Base-by-base conservation (phyloP, 2,329 filamentous ascomycete genomes). In the Aspergillus fischeri region DNA sequence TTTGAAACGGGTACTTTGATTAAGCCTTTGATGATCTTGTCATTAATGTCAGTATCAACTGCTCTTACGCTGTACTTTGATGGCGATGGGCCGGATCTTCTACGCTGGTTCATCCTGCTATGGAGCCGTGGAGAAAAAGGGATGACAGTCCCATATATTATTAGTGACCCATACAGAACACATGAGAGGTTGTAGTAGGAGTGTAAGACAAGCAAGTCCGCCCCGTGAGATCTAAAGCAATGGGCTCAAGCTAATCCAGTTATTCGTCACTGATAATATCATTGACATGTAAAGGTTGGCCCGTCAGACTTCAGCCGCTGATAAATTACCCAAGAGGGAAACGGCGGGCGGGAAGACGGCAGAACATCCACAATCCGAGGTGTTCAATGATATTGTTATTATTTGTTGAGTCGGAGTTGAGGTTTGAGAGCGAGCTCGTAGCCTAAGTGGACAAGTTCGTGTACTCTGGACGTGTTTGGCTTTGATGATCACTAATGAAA, bases 81-180 rank as follows among this genome's bases (percentile, higher is more conserved):
- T 55, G 47, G 56, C 27, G 56, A 53, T 53, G 54, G 49, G 51
- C 49, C 51, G 28, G 54, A 54, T 45, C 47, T 27, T 54, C 38
- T 54, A 52, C 57, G 58, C 55, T 60, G 57, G 58, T 60, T 57
- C 49, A 20, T 54, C 58, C 58, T 52, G 45, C 25, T 49, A 47
- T 38, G 52, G 53, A 49, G 55, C 53, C 20, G 45, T 51, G 52
- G 49, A 21, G 20, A 28, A 27, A 28, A 38, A 25, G 21, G 41
- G 20, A 44, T 44, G n/a, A 7, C 11, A 35, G 32, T 35, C 32
- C 11, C 32, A 35, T 17, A 14, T 17, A 35, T 38, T 38, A 17
- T 38, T 38, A 38, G 14, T 38, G 14, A 38, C 32, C 5, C 32
- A 7, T 17, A 17, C 5, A 3, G 14, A 38, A 38, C 7, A 38